Conservation (phyloP, 148 eudicot genomes). For the Silene uniflora region DNA sequence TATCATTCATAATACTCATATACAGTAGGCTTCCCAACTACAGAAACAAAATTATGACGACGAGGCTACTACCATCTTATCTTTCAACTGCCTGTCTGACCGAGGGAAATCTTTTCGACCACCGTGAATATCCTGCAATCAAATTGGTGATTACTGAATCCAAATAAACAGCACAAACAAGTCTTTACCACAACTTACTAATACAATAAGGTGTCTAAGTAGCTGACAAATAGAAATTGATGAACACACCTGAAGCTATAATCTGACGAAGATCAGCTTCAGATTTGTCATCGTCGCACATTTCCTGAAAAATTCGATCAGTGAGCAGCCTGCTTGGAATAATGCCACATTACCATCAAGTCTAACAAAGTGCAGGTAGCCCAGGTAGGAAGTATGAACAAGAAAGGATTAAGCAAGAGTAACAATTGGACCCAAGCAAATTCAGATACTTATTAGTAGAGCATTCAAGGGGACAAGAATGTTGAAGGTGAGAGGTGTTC, state of each 20-base stretch:
- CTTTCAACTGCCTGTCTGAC: slow-evolving; percentile 47
- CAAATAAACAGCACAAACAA: neutral
- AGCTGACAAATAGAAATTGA: slow-evolving; percentile 6
- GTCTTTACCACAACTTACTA: neutral
- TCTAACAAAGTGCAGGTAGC: neutral
- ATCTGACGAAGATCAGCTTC: slow-evolving; percentile 81
- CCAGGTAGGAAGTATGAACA: neutral
- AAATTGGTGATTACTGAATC: neutral
- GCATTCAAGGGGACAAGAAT: too few species aligned
- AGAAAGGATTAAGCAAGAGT: neutral
- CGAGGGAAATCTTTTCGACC: slow-evolving; percentile 72
- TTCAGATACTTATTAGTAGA: too few species aligned
- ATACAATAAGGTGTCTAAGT: neutral
- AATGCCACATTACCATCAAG: neutral
- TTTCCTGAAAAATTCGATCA: slow-evolving; percentile 28
- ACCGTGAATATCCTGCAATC: slow-evolving; percentile 62
- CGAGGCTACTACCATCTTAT: slow-evolving; percentile 12
- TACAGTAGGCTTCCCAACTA: neutral
- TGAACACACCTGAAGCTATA: slow-evolving; percentile 47
- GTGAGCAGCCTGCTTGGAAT: neutral
- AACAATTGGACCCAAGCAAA: neutral
- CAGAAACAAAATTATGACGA: neutral
- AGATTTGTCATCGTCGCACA: slow-evolving; percentile 38
- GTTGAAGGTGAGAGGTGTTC: too few species aligned
- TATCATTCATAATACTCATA: neutral